Base-by-base conservation (phyloP, 148 eudicot species). In the Camellia lanceoleosa region DNA sequence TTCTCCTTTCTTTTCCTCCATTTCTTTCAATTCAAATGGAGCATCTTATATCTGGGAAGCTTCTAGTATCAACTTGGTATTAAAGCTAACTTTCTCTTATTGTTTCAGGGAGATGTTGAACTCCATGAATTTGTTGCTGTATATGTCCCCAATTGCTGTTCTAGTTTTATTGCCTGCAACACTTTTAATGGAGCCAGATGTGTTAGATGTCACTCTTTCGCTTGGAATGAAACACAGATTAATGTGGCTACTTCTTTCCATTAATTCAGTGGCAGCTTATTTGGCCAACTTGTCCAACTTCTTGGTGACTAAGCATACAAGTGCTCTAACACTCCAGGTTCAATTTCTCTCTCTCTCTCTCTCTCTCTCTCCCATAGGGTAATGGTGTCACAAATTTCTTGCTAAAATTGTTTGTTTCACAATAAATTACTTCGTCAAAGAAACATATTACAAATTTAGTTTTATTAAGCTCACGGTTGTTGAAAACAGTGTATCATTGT, bases 271-370 rank as follows among this genome's bases (percentile, higher is more conserved):
- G 44, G 87, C 93, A 90, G 99, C 99, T 62, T 96, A 93, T 90
- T 84, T 93, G 66, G 99, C 99, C 58, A 96, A 96, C 84, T 85
- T 96, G 84, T 87, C 94, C 91, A 96, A 96, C 80, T 96, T 96
- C 87, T 88, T 96, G 88, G 99, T 96, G 75, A 96, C 99, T 51
- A 96, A 96, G 87, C 90, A 94, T 80, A 96, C 99, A 19, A 96
- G 99, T 84, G 99, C 99, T 3, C 87, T 96, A 18, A 96, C 98
- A 19, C 99, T 93, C 78, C 99, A 96, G 98, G 99, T 93, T 73
- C 18, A 74, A 38, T 66, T 71, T 75, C 65, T 63, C 79, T 77
- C 80, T 63, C 77, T 71, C 82, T 80, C 77, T 83, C 71, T 73
- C 68, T 13, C 66, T 14, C 68, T 47, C 79, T 77, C 80, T 59